Base-by-base conservation (phyloP, 306 rosid species). In the Prunus campanulata region DNA sequence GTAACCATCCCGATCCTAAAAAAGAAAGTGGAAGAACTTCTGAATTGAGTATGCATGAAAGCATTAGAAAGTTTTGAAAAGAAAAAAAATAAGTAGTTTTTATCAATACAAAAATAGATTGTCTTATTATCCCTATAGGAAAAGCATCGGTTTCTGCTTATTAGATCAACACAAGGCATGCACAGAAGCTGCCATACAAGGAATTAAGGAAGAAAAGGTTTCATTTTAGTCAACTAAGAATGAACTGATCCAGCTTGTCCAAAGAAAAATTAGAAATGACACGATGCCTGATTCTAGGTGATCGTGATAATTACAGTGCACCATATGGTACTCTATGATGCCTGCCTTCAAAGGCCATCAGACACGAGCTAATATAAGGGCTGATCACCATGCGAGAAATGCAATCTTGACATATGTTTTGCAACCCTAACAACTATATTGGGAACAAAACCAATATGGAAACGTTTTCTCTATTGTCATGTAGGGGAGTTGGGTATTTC, bases 1-100 rank as follows among this genome's bases (percentile, higher is more conserved):
- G 88, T 90, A 94, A 83, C 97, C 71, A 71, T 94, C 98, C 72
- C 97, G 90, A 62, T 93, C 98, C 98, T 91, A 62, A 9, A 16
- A 48, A 24, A 6, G 62, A n/a, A 72, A 57, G 39, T 15, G 18
- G 1, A 55, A 22, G 25, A 48, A 8, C 11, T 67, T 5, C 20
- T 39, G 24, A 8, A 16, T 44, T 25, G 29, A 46, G 32, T 6
- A 74, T 27, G 60, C 49, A 46, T 27, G 70, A 74, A 73, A 61
- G 15, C 70, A 5, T 3, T 27, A 27, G 60, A 24, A 27, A 24
- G 48, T 61, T 47, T 63, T 27, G 9, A 39, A 39, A 39, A 35
- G 44, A 35, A 6, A 39, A 39, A 35, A 39, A 39, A 39, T 2
- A 30, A 39, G 44, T 39, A 39, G 44, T 39, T 39, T 39, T 6